These are phyloP conservation scores for Canna indica DNA, from an alignment of 176 grass and related monocot species.

Conservation along the genomic window DNA sequence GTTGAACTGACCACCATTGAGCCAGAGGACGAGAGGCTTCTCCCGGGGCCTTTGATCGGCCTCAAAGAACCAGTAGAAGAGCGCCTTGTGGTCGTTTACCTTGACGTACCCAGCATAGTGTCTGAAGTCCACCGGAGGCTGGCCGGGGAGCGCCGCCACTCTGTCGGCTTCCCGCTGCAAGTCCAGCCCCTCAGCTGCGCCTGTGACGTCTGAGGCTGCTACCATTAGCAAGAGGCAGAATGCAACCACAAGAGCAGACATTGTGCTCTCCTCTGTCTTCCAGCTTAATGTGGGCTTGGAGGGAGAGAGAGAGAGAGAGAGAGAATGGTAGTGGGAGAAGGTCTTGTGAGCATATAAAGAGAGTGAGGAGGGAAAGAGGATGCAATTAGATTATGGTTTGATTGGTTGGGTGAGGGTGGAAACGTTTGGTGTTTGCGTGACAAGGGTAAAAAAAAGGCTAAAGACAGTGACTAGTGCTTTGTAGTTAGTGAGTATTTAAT, in stretches of 20 bases:
- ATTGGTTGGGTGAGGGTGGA: too few species aligned
- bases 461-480: too few species aligned
- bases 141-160: slow-evolving; percentile 57
- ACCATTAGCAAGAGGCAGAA: neutral
- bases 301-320: too few species aligned
- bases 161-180: slow-evolving; percentile 27
- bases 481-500: too few species aligned
- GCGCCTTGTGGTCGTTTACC: slow-evolving; percentile 43
- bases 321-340: too few species aligned
- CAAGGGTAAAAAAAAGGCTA: too few species aligned
- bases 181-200: neutral
- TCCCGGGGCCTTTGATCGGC: slow-evolving; percentile 43
- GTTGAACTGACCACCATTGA: slow-evolving; percentile 65
- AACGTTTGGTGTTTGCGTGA: too few species aligned
- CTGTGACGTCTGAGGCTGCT: neutral
- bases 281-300: too few species aligned
- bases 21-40: slow-evolving; percentile 96
- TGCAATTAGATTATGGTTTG: too few species aligned
- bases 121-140: slow-evolving; percentile 51
- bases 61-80: slow-evolving; percentile 99
- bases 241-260: neutral
- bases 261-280: neutral
- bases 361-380: too few species aligned
- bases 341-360: too few species aligned
- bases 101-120: slow-evolving; percentile 77